phyloP scores from a whole-genome alignment of 306 rosid genomes.

The Citrullus amarus region DNA sequence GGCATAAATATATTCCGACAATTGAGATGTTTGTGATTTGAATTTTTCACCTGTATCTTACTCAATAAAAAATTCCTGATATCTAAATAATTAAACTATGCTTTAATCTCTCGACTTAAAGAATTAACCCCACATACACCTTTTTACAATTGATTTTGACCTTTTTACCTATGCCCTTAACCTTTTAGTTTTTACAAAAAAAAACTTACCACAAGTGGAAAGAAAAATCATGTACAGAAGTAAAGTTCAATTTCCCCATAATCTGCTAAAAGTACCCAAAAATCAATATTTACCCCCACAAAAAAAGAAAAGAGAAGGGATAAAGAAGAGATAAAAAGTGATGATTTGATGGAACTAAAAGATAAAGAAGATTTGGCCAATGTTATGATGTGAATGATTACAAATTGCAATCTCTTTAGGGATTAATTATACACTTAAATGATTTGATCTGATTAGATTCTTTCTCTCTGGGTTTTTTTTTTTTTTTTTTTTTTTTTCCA shows the following conservation, averaged over 20 bases:
- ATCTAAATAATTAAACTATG: too few relatives aligned
- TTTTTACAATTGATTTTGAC: background rate
- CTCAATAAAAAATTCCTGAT: too few relatives aligned
- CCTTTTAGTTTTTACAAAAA: too few relatives aligned
- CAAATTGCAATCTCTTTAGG: background rate
- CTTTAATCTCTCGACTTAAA: background rate
- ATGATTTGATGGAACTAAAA: constrained; percentile 1
- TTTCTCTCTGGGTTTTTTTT: background rate
- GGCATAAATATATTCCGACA: too few relatives aligned
- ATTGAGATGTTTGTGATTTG: too few relatives aligned
- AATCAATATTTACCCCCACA: too few relatives aligned
- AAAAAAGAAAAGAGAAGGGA: background rate
- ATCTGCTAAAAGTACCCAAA: background rate
- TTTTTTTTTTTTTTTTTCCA: too few relatives aligned
- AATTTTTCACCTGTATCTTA: too few relatives aligned
- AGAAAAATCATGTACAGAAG: background rate
- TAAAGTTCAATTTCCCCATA: background rate
- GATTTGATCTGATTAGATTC: background rate
- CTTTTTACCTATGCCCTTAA: background rate
- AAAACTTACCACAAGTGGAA: background rate
- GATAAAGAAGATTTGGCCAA: background rate
- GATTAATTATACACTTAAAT: background rate
- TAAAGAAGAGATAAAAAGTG: background rate
- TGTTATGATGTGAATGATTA: background rate
- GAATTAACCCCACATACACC: background rate